These are phyloP conservation scores for Coemansia sp. DNA, from an alignment of 192 early-diverging fungal species.

Conservation along the genomic window DNA sequence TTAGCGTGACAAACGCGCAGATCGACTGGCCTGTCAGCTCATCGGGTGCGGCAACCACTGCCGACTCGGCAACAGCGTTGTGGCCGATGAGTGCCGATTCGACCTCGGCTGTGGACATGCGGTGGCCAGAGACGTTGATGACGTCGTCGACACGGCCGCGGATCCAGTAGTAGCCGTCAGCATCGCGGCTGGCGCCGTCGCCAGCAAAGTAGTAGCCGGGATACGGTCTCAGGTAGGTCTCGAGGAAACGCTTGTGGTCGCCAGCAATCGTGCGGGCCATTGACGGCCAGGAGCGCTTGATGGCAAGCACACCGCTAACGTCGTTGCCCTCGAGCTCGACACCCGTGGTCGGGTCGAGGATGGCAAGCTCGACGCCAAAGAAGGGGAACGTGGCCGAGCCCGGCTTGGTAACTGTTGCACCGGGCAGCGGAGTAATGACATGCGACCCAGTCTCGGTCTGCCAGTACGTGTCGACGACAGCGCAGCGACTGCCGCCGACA, in stretches of 20 bases:
- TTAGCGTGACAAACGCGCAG: slow-evolving; percentile 80
- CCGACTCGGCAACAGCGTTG: slow-evolving; percentile 79
- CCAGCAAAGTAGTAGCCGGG: slow-evolving; percentile 94
- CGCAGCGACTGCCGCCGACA: slow-evolving; percentile 80
- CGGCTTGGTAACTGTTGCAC: slow-evolving; percentile 83
- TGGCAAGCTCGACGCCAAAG: slow-evolving; percentile 88
- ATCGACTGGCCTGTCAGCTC: slow-evolving; percentile 91
- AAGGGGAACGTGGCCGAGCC: slow-evolving; percentile 95
- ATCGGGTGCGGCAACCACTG: slow-evolving; percentile 83
- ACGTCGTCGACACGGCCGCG: slow-evolving; percentile 90
- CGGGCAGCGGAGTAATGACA: slow-evolving; percentile 89
- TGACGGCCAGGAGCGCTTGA: slow-evolving; percentile 85
- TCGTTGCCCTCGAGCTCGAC: slow-evolving; percentile 78
- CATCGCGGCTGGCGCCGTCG: slow-evolving; percentile 87
- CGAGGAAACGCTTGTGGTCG: slow-evolving; percentile 87
- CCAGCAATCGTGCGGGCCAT: slow-evolving; percentile 89
- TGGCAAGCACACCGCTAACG: slow-evolving; percentile 88
- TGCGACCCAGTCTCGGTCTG: slow-evolving; percentile 93
- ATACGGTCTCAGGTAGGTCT: slow-evolving; percentile 91
- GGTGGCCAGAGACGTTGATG: slow-evolving; percentile 95
- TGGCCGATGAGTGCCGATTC: slow-evolving; percentile 86
- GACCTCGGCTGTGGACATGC: slow-evolving; percentile 90
- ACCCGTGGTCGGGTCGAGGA: slow-evolving; percentile 84
- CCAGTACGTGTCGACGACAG: slow-evolving; percentile 98
- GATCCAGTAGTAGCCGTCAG: slow-evolving; percentile 96